Percentiles rank a stretch among this genome's conserved stretches.
phyloP scores from a whole-genome alignment of 352 stramenopile genomes.

The Phytopythium helicoides region DNA sequence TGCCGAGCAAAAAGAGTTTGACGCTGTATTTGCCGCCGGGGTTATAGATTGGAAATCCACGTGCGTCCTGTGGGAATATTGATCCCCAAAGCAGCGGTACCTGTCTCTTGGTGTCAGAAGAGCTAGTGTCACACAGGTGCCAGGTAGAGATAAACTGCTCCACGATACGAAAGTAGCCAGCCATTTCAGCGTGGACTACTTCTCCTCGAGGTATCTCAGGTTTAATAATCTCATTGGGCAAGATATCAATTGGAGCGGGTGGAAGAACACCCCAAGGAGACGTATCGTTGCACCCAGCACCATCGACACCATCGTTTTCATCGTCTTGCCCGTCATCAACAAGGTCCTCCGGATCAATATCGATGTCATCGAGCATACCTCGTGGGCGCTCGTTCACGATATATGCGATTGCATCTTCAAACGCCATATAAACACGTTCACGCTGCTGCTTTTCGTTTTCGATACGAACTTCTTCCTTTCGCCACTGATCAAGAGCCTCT shows the following conservation, averaged over 20 bases:
- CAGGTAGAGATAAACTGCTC: conserved; percentile 45
- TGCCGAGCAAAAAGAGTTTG: conserved; percentile 65
- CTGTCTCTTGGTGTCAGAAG: background rate
- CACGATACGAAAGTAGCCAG: conserved; percentile 67
- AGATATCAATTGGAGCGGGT: conserved; percentile 49
- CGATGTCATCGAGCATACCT: conserved; percentile 44
- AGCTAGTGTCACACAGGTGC: background rate
- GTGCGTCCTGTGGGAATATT: conserved; percentile 67
- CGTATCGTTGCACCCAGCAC: conserved; percentile 24
- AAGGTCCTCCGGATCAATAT: conserved; percentile 62
- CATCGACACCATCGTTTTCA: conserved; percentile 16
- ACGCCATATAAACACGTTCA: conserved; percentile 61
- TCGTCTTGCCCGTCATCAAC: conserved; percentile 73
- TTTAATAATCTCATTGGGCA: conserved; percentile 49
- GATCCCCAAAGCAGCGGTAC: conserved; percentile 62
- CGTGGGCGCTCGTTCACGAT: conserved; percentile 68
- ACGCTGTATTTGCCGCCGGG: conserved; percentile 74
- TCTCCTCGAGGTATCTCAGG: conserved; percentile 57
- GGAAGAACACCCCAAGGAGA: conserved; percentile 57
- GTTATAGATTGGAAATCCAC: conserved; percentile 53
- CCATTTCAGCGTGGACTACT: conserved; percentile 61
- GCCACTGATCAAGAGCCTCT: conserved; percentile 44
- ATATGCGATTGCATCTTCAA: conserved; percentile 71
- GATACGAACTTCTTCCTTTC: conserved; percentile 54
- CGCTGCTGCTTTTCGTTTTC: conserved; percentile 40